Evolutionary conservation across 2,329 filamentous ascomycete species (phyloP).

Genomic region (Corinectria fuckeliana): DNA sequence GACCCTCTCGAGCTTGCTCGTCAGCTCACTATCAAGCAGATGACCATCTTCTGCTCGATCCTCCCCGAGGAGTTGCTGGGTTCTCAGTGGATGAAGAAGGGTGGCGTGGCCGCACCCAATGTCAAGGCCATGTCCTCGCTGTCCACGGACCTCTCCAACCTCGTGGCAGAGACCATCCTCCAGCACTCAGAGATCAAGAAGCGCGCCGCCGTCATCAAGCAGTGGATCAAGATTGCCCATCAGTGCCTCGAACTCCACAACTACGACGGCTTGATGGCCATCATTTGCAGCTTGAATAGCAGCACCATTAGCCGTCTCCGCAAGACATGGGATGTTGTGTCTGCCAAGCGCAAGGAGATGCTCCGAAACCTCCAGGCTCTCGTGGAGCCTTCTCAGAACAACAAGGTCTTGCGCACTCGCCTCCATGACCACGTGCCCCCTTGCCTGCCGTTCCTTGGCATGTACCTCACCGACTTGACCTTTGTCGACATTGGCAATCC

Average conservation of each 20-base stretch:
- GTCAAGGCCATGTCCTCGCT: slow-evolving; percentile 93
- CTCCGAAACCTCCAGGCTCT: slow-evolving; percentile 82
- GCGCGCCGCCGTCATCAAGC: slow-evolving; percentile 88
- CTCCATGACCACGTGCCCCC: slow-evolving; percentile 88
- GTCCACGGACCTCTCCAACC: slow-evolving; percentile 89
- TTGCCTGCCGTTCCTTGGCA: slow-evolving; percentile 93
- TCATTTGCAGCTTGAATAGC: slow-evolving; percentile 91
- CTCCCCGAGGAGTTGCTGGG: slow-evolving; percentile 89
- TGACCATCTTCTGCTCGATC: slow-evolving; percentile 89
- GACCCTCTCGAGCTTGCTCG: slow-evolving; percentile 90
- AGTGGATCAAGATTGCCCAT: slow-evolving; percentile 95
- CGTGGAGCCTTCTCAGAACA: slow-evolving; percentile 90
- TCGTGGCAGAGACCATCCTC: slow-evolving; percentile 92
- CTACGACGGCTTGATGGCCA: slow-evolving; percentile 96
- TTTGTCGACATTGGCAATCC: slow-evolving; percentile 96
- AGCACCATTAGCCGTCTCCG: slow-evolving; percentile 88
- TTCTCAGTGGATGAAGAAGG: slow-evolving; percentile 93
- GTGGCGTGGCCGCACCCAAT: slow-evolving; percentile 79
- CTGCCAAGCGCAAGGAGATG: slow-evolving; percentile 79
- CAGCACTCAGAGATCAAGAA: slow-evolving; percentile 91
- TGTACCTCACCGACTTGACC: slow-evolving; percentile 94
- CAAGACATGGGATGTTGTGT: slow-evolving; percentile 90
- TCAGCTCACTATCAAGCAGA: slow-evolving; percentile 92
- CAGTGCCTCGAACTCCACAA: slow-evolving; percentile 91
- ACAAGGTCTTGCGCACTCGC: slow-evolving; percentile 81